A percentile compares a stretch with the other conserved stretches of the same genome.
These are phyloP conservation scores for Oryza punctata DNA, from an alignment of 176 grass and related monocot genomes.

Conservation along the genomic window DNA sequence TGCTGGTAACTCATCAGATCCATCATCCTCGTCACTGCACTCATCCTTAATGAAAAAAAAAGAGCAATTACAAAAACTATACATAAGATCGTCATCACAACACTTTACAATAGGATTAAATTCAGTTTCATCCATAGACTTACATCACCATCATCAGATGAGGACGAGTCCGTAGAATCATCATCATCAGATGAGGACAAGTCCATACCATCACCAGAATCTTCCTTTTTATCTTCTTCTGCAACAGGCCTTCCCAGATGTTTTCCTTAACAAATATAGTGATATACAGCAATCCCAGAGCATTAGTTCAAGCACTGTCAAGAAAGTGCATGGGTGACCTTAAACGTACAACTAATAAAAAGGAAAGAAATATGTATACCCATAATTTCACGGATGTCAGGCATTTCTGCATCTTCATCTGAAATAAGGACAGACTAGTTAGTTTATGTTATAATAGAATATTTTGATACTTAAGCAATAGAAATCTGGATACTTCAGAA, in stretches of 20 bases:
- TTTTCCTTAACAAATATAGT: conserved; percentile 29
- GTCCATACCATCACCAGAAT: conserved; percentile 33
- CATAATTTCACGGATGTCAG: neutral
- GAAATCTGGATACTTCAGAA: neutral
- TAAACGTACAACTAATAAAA: conserved; percentile 4
- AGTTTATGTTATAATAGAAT: neutral
- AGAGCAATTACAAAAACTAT: neutral
- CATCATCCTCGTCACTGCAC: conserved; percentile 33
- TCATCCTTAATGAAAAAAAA: conserved; percentile 28
- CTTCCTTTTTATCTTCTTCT: conserved; percentile 17
- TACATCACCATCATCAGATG: neutral
- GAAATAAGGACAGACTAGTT: conserved; percentile 11
- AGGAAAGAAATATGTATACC: neutral
- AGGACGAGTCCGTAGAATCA: no score
- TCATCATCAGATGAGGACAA: neutral
- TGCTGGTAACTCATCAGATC: conserved; percentile 1
- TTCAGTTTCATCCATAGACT: neutral
- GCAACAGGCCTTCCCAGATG: conserved; percentile 14
- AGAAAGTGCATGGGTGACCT: neutral
- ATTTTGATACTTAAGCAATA: neutral
- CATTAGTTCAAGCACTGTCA: conserved; percentile 16
- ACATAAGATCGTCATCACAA: neutral
- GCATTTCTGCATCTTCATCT: conserved; percentile 35
- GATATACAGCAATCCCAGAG: neutral
- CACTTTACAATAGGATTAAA: neutral